phyloP scores from a whole-genome alignment of 2,329 filamentous ascomycete genomes.

The Alternaria arborescens region DNA sequence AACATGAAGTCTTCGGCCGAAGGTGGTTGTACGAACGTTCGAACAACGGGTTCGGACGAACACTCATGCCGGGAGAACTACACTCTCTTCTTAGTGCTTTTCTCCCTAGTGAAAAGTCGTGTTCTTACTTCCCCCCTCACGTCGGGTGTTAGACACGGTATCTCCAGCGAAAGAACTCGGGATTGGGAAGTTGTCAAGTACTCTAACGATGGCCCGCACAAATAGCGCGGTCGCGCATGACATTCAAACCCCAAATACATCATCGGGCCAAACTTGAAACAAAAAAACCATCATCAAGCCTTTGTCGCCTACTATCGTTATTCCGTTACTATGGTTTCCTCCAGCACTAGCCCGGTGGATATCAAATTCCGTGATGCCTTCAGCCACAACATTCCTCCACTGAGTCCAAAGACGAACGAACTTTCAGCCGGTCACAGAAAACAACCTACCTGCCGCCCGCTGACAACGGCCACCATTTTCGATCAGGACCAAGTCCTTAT shows the following conservation, averaged over 20 bases:
- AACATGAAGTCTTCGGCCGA: background rate
- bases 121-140: background rate
- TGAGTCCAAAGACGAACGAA: background rate
- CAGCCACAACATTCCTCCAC: background rate
- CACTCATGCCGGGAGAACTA: background rate
- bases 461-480: background rate
- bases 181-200: background rate
- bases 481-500: conserved; percentile 2
- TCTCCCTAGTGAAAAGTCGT: background rate
- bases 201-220: background rate
- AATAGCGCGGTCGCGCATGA: background rate
- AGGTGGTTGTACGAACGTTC: background rate
- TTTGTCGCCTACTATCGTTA: background rate
- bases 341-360: background rate
- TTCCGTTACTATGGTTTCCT: background rate
- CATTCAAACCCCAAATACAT: background rate
- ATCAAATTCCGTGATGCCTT: background rate
- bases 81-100: background rate
- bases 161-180: background rate
- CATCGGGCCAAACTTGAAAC: background rate
- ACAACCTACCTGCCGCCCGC: background rate
- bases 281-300: background rate
- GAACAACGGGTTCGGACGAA: background rate
- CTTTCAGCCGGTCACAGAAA: background rate
- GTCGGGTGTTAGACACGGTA: background rate